Evolutionary conservation across 1,284 basidiomycete genomes (phyloP).

Genomic region (Xerocomus minutiporus): DNA sequence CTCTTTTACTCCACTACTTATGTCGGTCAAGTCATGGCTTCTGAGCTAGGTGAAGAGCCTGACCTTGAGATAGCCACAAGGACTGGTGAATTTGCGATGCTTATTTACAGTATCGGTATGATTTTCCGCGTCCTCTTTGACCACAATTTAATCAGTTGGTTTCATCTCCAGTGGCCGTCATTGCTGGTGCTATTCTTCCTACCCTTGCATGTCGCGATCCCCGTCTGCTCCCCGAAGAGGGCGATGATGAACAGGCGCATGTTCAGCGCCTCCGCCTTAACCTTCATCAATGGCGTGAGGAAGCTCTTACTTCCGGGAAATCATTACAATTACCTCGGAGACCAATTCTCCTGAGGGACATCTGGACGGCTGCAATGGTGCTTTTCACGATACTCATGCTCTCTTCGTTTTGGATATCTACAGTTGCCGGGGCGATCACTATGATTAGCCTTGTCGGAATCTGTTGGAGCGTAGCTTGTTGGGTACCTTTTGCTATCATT

Average conservation of each 20-base stretch:
- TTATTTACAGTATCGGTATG: conserved; percentile 84
- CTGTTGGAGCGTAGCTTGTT: conserved; percentile 93
- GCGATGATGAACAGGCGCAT: conserved; percentile 72
- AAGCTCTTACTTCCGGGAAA: conserved; percentile 68
- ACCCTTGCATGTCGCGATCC: conserved; percentile 76
- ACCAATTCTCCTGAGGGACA: conserved; percentile 86
- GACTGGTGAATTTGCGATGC: conserved; percentile 84
- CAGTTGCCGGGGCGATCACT: conserved; percentile 68
- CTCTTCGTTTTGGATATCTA: conserved; percentile 79
- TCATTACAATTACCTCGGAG: conserved; percentile 74
- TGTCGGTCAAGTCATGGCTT: conserved; percentile 86
- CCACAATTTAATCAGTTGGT: conserved; percentile 4
- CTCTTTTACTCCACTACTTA: conserved; percentile 94
- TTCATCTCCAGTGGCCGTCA: conserved; percentile 66
- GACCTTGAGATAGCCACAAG: conserved; percentile 79
- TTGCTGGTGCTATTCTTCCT: conserved; percentile 80
- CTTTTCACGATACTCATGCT: conserved; percentile 75
- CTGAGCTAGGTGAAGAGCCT: conserved; percentile 67
- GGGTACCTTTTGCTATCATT: conserved; percentile 88
- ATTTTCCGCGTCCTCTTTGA: conserved; percentile 3
- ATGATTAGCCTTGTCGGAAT: conserved; percentile 84
- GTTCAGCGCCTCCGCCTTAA: conserved; percentile 59
- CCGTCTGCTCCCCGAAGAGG: conserved; percentile 65
- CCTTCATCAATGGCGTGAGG: conserved; percentile 79
- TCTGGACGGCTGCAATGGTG: conserved; percentile 84